A percentile compares a stretch with the other conserved stretches of the same genome.
These are phyloP conservation scores for Pseudocohnilembus persalinus DNA, from an alignment of 169 alveolate genomes.

Conservation along the genomic window DNA sequence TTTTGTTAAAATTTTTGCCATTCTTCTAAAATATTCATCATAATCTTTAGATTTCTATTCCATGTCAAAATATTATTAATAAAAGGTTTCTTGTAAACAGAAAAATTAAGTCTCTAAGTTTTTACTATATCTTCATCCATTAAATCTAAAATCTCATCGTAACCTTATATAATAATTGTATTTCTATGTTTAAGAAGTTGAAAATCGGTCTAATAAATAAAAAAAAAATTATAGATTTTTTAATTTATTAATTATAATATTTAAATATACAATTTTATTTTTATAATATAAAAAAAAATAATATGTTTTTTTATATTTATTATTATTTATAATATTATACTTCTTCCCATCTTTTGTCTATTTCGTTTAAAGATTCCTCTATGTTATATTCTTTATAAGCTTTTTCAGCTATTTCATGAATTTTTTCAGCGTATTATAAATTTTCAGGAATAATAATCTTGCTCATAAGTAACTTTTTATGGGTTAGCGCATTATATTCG, in stretches of 20 bases:
- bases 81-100: constrained; percentile 93
- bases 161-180: constrained; percentile 81
- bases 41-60: constrained; percentile 84
- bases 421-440: neutral
- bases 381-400: constrained; percentile 84
- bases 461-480: constrained; percentile 59
- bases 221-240: constrained; percentile 50
- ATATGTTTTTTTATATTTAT: too few relatives aligned
- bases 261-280: constrained; percentile 70
- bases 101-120: constrained; percentile 91
- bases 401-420: constrained; percentile 47
- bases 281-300: too few relatives aligned
- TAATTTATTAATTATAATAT: constrained; percentile 71
- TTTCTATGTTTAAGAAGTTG: constrained; percentile 68
- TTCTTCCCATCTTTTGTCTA: constrained; percentile 88
- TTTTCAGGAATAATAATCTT: neutral
- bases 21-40: constrained; percentile 89
- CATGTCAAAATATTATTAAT: constrained; percentile 92
- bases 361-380: constrained; percentile 76
- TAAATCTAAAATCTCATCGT: constrained; percentile 83
- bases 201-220: constrained; percentile 44
- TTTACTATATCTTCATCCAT: constrained; percentile 94
- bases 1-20: constrained; percentile 88
- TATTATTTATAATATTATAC: too few relatives aligned
- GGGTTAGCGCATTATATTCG: constrained; percentile 42